Evolutionary conservation across 495 filamentous ascomycete genomes (phyloP).

Genomic region (Penicillium psychrofluorescens): DNA sequence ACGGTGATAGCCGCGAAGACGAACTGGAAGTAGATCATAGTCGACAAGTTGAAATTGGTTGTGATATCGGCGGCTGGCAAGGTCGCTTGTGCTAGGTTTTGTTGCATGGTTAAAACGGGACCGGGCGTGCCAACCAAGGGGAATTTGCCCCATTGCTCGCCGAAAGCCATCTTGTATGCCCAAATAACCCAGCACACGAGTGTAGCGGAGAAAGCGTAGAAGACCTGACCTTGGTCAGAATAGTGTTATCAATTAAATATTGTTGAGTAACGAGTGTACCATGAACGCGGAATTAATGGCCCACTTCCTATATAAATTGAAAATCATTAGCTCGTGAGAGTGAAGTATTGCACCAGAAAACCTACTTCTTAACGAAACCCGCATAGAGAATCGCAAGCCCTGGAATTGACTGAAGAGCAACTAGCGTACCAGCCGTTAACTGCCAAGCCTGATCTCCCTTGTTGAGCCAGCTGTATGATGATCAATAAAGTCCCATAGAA

Average conservation of each 20-base stretch:
- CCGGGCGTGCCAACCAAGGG: conserved; percentile 46
- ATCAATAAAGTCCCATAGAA: not conserved
- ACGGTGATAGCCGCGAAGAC: conserved; percentile 53
- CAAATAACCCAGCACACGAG: conserved; percentile 52
- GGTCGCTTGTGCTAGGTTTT: conserved; percentile 34
- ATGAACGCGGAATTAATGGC: too few relatives aligned
- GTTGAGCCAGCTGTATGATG: conserved; percentile 32
- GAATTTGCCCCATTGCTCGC: conserved; percentile 33
- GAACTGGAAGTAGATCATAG: conserved; percentile 57
- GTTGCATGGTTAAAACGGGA: conserved; percentile 39
- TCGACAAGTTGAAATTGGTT: conserved; percentile 39
- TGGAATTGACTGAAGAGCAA: conserved; percentile 46
- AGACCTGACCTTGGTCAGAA: conserved; percentile 12
- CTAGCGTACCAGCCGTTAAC: conserved; percentile 46
- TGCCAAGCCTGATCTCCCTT: conserved; percentile 53
- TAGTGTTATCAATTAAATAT: not conserved
- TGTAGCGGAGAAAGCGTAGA: conserved; percentile 48
- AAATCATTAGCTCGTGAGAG: not conserved
- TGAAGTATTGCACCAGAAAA: not conserved
- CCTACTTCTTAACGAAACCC: conserved; percentile 43
- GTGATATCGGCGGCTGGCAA: conserved; percentile 35
- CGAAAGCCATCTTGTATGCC: conserved; percentile 48
- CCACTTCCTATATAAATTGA: too few relatives aligned
- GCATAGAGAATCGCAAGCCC: conserved; percentile 51
- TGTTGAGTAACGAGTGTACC: too few relatives aligned